Conservation (phyloP, 257 asterid genomes). For the Nicotiana paniculata region DNA sequence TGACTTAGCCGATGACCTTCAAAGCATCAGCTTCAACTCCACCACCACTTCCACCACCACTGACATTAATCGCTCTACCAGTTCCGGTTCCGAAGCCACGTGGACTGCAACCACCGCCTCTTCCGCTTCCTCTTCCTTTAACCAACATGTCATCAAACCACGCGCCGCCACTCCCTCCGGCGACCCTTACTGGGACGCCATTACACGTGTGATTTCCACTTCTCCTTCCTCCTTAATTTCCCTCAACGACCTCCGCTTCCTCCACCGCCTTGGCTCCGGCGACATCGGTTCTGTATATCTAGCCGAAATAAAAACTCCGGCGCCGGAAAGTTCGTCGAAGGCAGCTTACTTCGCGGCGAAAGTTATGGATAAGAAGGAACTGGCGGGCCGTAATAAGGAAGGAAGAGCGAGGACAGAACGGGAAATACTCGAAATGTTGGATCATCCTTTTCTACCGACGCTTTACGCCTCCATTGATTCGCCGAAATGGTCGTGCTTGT, state of each 20-base stretch:
- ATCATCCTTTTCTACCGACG: constrained; percentile 86
- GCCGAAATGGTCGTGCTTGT: constrained; percentile 77
- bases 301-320: constrained; percentile 60
- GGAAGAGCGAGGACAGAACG: constrained; percentile 81
- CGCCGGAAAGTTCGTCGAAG: constrained; percentile 3
- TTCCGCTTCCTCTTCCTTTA: constrained; percentile 33
- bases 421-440: constrained; percentile 81
- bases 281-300: constrained; percentile 91
- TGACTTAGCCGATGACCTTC: constrained; percentile 75
- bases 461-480: constrained; percentile 77
- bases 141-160: constrained; percentile 31
- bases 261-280: constrained; percentile 88
- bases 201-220: constrained; percentile 34
- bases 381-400: constrained; percentile 76
- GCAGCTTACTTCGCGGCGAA: constrained; percentile 73
- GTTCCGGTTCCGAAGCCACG: constrained; percentile 78
- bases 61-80: constrained; percentile 77
- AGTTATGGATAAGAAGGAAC: constrained; percentile 83
- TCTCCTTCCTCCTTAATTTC: constrained; percentile 35
- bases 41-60: constrained; percentile 62
- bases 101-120: constrained; percentile 54
- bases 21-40: constrained; percentile 90
- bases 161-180: constrained; percentile 53
- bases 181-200: constrained; percentile 71
- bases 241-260: constrained; percentile 78